phyloP scores from a whole-genome alignment of 2,329 filamentous ascomycete species.

The Sporothrix pallida region DNA sequence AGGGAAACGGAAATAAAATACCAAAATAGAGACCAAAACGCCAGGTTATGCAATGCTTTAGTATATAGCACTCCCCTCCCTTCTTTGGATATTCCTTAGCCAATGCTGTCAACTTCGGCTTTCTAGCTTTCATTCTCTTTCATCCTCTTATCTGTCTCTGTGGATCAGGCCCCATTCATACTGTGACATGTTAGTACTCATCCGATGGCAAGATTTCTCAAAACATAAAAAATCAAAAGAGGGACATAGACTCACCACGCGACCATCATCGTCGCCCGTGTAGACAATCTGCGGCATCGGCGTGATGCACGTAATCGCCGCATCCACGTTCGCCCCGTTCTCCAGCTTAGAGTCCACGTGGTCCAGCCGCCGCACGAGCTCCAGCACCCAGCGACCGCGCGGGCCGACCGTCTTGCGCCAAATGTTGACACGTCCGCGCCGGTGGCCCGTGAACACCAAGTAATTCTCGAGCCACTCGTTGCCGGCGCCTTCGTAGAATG shows the following conservation, averaged over 20 bases:
- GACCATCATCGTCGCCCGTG: slow-evolving; percentile 90
- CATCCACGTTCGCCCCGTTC: slow-evolving; percentile 62
- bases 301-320: slow-evolving; percentile 83
- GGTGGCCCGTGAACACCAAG: slow-evolving; percentile 88
- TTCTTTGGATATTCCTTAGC: not conserved
- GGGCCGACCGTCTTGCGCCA: slow-evolving; percentile 63
- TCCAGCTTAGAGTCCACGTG: slow-evolving; percentile 73
- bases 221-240: not conserved
- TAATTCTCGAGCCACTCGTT: slow-evolving; percentile 91
- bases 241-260: slow-evolving; percentile 69
- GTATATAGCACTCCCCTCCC: not conserved
- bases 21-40: not conserved
- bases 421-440: slow-evolving; percentile 80
- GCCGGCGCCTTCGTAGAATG: slow-evolving; percentile 88
- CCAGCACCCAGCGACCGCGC: slow-evolving; percentile 72
- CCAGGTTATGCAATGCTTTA: slow-evolving; percentile 8
- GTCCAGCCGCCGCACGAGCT: slow-evolving; percentile 80
- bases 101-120: not conserved
- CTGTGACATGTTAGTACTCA: slow-evolving; percentile 46
- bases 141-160: slow-evolving; percentile 53
- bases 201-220: too few relatives aligned
- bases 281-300: slow-evolving; percentile 85
- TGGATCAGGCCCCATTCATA: slow-evolving; percentile 69
- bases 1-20: not conserved
- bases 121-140: not conserved